phyloP scores from a whole-genome alignment of 148 eudicot species.

The Silene uniflora region DNA sequence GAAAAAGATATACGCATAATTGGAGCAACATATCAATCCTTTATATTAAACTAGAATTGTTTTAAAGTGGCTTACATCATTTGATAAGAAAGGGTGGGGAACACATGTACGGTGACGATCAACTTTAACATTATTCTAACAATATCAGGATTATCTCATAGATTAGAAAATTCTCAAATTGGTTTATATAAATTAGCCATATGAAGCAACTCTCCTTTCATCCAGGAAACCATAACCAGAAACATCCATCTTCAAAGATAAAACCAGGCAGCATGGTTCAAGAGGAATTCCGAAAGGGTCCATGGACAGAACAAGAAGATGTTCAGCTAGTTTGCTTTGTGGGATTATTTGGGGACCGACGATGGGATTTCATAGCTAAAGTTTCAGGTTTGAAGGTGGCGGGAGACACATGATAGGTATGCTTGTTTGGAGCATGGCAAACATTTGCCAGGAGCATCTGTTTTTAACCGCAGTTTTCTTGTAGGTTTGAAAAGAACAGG shows the following conservation, averaged over 20 bases:
- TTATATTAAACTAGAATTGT: not conserved
- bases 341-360: slow-evolving; percentile 86
- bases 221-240: slow-evolving; percentile 15
- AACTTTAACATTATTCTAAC: slow-evolving; percentile 27
- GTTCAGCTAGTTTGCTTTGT: slow-evolving; percentile 73
- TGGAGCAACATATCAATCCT: not conserved
- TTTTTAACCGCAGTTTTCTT: slow-evolving; percentile 35
- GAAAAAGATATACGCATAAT: not conserved
- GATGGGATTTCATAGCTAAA: slow-evolving; percentile 99
- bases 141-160: slow-evolving; percentile 28
- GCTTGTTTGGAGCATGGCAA: slow-evolving; percentile 49
- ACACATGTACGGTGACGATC: slow-evolving; percentile 62
- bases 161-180: slow-evolving; percentile 18
- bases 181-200: slow-evolving; percentile 32
- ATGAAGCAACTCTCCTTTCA: slow-evolving; percentile 20
- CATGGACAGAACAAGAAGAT: slow-evolving; percentile 96
- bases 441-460: slow-evolving; percentile 26
- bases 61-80: slow-evolving; percentile 55
- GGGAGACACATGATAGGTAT: slow-evolving; percentile 88
- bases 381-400: slow-evolving; percentile 99
- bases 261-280: slow-evolving; percentile 34
- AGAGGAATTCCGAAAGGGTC: slow-evolving; percentile 72
- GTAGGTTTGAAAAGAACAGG: slow-evolving; percentile 94
- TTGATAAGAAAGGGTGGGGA: slow-evolving; percentile 29
- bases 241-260: not conserved